Percentiles rank a stretch among this genome's conserved stretches.
phyloP scores from a whole-genome alignment of 176 grass and related monocot genomes.

The Cenchrus purpureus region DNA sequence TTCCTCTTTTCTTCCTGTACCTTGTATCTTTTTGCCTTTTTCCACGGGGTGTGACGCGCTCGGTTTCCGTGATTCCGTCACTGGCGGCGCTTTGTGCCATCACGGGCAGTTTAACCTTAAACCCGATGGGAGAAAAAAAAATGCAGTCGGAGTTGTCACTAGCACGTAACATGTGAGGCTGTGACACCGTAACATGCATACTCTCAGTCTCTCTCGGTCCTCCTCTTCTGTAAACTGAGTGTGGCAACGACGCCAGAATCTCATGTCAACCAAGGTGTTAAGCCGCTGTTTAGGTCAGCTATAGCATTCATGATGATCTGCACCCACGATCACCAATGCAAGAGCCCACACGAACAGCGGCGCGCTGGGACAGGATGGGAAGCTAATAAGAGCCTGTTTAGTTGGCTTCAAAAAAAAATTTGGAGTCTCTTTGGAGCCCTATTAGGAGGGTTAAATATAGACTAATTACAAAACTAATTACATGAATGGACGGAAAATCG shows the following conservation, averaged over 20 bases:
- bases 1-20: no score
- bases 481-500: no score
- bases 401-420: no score
- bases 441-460: no score
- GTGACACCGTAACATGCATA: not conserved
- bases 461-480: no score
- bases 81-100: not conserved
- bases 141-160: conserved; percentile 11
- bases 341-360: not conserved
- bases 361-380: not conserved
- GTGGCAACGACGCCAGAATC: no score
- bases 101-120: not conserved
- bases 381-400: no score
- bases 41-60: conserved; percentile 19
- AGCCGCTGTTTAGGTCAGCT: not conserved
- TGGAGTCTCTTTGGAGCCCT: no score
- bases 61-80: not conserved
- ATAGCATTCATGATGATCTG: not conserved
- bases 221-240: conserved; percentile 6
- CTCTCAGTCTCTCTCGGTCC: not conserved
- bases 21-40: not conserved
- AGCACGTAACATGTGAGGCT: not conserved
- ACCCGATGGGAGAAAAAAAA: not conserved
- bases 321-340: not conserved
- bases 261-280: not conserved